These are phyloP conservation scores for Rubroshorea leprosula DNA, from an alignment of 345 rosid genomes.

Conservation along the genomic window DNA sequence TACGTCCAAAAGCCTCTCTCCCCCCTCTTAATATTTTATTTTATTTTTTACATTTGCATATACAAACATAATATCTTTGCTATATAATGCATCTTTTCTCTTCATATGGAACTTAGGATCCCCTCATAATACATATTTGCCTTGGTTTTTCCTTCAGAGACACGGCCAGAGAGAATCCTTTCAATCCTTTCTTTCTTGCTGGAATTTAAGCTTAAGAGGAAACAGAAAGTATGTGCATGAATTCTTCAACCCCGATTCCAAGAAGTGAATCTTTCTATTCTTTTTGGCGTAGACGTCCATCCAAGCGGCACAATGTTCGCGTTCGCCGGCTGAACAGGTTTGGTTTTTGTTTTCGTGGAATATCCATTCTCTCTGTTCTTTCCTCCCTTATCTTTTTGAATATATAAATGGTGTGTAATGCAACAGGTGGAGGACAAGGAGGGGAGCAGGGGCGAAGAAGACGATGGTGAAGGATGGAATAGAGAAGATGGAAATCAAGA, in stretches of 20 bases:
- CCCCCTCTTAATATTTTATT: conserved; percentile 17
- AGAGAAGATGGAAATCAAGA: conserved; percentile 45
- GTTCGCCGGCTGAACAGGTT: conserved; percentile 30
- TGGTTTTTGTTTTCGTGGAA: conserved; percentile 14
- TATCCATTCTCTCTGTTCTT: conserved; percentile 6
- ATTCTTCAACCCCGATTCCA: conserved; percentile 21
- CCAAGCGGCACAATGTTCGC: conserved; percentile 16
- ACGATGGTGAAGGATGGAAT: neutral
- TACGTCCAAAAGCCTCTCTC: conserved; percentile 40
- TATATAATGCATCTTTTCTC: conserved; percentile 23
- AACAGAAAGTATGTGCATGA: conserved; percentile 20
- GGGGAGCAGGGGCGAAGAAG: conserved; percentile 21
- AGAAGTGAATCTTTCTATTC: conserved; percentile 2
- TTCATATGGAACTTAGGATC: conserved; percentile 9
- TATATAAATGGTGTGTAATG: neutral
- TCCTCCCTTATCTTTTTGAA: conserved; percentile 13
- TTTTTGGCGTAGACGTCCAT: conserved; percentile 11
- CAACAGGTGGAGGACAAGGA: conserved; percentile 29
- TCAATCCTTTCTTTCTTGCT: neutral
- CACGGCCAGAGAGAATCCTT: too few species aligned
- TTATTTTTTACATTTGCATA: conserved; percentile 1
- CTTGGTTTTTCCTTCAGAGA: too few species aligned
- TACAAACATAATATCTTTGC: conserved; percentile 13
- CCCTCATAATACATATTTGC: conserved; percentile 9
- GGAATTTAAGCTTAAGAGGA: conserved; percentile 10